Conservation (phyloP, 331 rosid genomes). For the Pyrus hybrid region DNA sequence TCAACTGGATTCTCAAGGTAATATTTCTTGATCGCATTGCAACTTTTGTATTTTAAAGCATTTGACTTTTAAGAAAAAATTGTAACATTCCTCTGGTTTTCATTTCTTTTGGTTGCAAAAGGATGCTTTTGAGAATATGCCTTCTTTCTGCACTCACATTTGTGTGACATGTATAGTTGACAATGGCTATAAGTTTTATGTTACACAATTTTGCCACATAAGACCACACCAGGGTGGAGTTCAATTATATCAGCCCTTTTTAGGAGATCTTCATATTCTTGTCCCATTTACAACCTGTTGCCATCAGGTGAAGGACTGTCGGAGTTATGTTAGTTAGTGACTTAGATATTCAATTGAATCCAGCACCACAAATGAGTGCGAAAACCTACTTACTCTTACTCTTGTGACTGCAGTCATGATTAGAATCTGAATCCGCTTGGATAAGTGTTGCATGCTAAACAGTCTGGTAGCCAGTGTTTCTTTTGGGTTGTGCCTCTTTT, state of each 20-base stretch:
- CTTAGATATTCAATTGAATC: background rate
- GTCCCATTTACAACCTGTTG: background rate
- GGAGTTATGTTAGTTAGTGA: background rate
- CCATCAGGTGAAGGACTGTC: background rate
- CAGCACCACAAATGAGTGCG: background rate
- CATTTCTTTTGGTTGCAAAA: background rate
- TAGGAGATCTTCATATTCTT: background rate
- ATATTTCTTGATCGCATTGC: background rate
- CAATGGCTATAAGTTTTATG: background rate
- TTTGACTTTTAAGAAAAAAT: background rate
- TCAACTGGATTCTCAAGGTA: slow-evolving; percentile 99
- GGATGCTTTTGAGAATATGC: background rate
- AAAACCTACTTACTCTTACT: background rate
- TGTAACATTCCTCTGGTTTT: background rate
- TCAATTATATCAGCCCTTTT: background rate
- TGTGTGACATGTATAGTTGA: background rate
- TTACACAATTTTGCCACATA: background rate
- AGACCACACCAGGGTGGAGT: background rate
- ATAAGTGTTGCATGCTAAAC: background rate
- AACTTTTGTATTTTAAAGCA: background rate
- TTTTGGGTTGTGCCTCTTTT: background rate
- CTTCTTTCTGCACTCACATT: too few relatives aligned
- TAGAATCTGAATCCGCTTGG: background rate
- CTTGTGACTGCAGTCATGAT: background rate
- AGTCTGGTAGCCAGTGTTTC: background rate